These are phyloP conservation scores for Sclerotinia nivalis DNA, from an alignment of 2,329 filamentous ascomycete species.

Conservation along the genomic window DNA sequence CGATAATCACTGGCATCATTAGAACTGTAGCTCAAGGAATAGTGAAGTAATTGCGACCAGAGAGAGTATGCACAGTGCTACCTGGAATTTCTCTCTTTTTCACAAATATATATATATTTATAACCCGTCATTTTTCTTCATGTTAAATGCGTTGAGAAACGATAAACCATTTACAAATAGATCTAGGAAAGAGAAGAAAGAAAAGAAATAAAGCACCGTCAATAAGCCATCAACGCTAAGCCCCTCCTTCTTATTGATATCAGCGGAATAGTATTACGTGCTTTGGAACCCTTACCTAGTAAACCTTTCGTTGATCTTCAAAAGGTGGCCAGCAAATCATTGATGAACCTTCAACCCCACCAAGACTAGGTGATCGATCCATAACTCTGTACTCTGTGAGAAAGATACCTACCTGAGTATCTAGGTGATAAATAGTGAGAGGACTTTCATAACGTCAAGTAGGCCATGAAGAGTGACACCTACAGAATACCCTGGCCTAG, in stretches of 20 bases:
- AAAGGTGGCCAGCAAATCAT: background rate
- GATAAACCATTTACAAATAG: no score
- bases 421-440: background rate
- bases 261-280: no score
- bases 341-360: constrained; percentile 7
- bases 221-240: background rate
- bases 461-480: no score
- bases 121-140: no score
- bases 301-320: background rate
- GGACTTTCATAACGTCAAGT: no score
- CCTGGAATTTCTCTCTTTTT: no score
- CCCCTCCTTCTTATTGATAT: background rate
- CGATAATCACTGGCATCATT: background rate
- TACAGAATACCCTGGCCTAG: background rate
- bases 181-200: background rate
- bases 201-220: background rate
- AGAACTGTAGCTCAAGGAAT: background rate
- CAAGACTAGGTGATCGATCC: background rate
- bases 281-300: background rate
- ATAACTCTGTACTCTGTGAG: background rate
- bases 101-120: no score
- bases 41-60: no score
- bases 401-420: background rate
- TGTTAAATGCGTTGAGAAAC: background rate
- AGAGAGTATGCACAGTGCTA: no score